Conservation (phyloP, 331 rosid genomes). For the Malus hybrid region DNA sequence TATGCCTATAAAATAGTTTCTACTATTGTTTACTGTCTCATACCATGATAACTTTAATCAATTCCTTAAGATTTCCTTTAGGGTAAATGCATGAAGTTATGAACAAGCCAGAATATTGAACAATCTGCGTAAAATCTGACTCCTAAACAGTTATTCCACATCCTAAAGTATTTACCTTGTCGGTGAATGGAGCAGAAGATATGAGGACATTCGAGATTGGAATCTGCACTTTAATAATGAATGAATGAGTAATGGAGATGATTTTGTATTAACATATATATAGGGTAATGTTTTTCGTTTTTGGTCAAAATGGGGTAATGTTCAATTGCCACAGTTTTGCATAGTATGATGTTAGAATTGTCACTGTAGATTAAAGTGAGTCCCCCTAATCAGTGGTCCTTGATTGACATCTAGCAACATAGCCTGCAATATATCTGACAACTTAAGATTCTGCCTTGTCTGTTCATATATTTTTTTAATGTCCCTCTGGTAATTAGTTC, state of each 20-base stretch:
- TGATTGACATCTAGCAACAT: neutral
- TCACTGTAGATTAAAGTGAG: neutral
- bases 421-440: neutral
- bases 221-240: neutral
- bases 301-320: neutral
- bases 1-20: conserved; percentile 17
- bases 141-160: neutral
- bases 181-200: neutral
- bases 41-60: neutral
- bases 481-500: no score
- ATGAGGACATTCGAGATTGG: neutral
- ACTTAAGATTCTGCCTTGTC: neutral
- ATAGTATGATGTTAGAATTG: neutral
- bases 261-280: neutral
- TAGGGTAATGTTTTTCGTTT: neutral
- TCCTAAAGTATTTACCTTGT: neutral
- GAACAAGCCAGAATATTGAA: neutral
- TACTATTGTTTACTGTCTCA: neutral
- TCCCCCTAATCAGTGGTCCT: neutral
- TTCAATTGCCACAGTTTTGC: neutral
- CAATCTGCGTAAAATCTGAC: neutral
- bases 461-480: neutral
- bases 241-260: neutral
- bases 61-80: neutral
- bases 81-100: neutral